Conservation (phyloP, 2,329 filamentous ascomycete genomes). For the Cryphonectria nitschkei region DNA sequence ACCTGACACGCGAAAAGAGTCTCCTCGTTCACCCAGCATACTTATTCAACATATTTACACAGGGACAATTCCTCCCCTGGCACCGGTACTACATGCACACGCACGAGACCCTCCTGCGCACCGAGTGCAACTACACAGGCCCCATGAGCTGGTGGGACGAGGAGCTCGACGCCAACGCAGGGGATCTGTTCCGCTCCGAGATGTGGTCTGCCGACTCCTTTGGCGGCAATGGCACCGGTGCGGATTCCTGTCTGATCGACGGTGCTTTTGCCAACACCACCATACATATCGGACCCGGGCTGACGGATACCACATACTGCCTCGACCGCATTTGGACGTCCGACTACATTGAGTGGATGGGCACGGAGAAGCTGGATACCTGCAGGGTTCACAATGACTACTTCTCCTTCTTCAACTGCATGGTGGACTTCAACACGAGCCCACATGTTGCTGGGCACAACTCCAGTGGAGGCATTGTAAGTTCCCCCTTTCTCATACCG, state of each 20-base stretch:
- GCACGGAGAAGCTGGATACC: conserved; percentile 10
- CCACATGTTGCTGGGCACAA: conserved; percentile 2
- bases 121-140: conserved; percentile 37
- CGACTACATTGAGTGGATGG: conserved; percentile 12
- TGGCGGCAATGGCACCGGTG: conserved; percentile 12
- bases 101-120: conserved; percentile 39
- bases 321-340: conserved; percentile 16
- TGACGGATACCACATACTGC: conserved; percentile 21
- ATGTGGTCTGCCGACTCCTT: conserved; percentile 35
- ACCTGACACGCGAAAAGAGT: no score
- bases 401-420: not conserved
- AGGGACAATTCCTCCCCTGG: conserved; percentile 41
- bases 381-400: conserved; percentile 22
- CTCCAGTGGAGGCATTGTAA: conserved; percentile 3
- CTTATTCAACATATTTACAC: not conserved
- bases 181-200: conserved; percentile 32
- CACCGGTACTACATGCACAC: conserved; percentile 40
- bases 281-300: conserved; percentile 30
- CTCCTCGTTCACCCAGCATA: not conserved
- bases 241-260: conserved; percentile 39
- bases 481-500: not conserved
- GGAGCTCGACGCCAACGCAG: conserved; percentile 36
- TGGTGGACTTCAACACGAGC: conserved; percentile 9
- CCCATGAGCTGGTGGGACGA: conserved; percentile 43
- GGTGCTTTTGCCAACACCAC: conserved; percentile 42